Percentiles rank a stretch among this genome's conserved stretches.
Evolutionary conservation across 108 stramenopile genomes (phyloP).

Genomic region (Aurantiochytrium sp.): DNA sequence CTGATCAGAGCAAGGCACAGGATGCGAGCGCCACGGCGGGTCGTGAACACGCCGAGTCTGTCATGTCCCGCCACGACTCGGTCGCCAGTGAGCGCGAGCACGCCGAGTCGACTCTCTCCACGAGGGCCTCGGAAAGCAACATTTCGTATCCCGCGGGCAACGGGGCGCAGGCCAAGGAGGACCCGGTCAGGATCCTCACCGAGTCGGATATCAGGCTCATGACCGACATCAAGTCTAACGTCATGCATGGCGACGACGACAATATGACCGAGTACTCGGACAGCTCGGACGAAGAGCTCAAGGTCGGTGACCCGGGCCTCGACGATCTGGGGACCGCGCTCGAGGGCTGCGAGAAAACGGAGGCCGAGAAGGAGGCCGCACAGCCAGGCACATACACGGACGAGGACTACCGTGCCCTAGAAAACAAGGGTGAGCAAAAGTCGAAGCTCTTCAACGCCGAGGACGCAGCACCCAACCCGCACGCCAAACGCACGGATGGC

Average conservation of each 20-base stretch:
- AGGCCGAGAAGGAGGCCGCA: too few relatives aligned
- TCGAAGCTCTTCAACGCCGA: not conserved
- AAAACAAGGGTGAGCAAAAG: too few relatives aligned
- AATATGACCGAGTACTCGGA: too few relatives aligned
- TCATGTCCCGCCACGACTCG: not conserved
- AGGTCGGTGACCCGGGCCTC: not conserved
- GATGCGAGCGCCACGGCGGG: too few relatives aligned
- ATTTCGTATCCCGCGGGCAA: too few relatives aligned
- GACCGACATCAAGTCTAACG: not conserved
- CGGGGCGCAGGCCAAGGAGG: too few relatives aligned
- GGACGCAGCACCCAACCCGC: not conserved
- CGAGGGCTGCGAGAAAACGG: not conserved
- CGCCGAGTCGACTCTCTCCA: not conserved
- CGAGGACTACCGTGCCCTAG: too few relatives aligned
- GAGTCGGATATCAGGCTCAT: not conserved
- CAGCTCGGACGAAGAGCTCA: not conserved
- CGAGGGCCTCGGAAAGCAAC: not conserved
- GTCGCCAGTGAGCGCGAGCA: not conserved
- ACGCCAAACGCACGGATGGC: not conserved
- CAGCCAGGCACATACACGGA: too few relatives aligned
- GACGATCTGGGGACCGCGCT: not conserved
- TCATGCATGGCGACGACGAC: not conserved
- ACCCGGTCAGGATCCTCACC: not conserved
- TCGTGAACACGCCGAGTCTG: too few relatives aligned
- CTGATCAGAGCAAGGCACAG: not conserved